A percentile compares a stretch with the other conserved stretches of the same genome.
phyloP scores from a whole-genome alignment of 495 filamentous ascomycete species.

The Amphirosellinia nigrospora region DNA sequence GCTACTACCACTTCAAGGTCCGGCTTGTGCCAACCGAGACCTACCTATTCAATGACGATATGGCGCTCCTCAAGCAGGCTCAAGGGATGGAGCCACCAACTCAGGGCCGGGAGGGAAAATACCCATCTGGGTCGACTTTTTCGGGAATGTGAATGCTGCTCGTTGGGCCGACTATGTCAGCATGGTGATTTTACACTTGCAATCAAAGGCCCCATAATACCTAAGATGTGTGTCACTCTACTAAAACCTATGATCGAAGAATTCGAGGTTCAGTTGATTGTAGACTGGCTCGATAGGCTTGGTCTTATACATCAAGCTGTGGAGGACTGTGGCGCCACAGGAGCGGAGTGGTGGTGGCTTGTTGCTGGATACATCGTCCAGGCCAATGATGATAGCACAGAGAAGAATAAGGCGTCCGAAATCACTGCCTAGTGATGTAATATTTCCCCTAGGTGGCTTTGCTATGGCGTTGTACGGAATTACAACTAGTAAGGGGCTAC shows the following conservation, averaged over 20 bases:
- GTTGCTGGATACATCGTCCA: constrained; percentile 37
- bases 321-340: constrained; percentile 52
- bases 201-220: constrained; percentile 62
- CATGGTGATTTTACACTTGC: constrained; percentile 65
- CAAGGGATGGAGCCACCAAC: constrained; percentile 37
- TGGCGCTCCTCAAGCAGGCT: constrained; percentile 47
- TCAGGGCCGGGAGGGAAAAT: constrained; percentile 49
- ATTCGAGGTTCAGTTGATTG: constrained; percentile 70
- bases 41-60: constrained; percentile 67
- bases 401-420: not conserved
- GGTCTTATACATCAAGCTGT: constrained; percentile 49
- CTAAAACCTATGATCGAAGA: constrained; percentile 66
- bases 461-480: not conserved
- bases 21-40: constrained; percentile 60
- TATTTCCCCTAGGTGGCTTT: not conserved
- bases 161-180: constrained; percentile 71
- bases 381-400: not conserved
- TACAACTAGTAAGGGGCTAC: not conserved
- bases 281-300: constrained; percentile 67
- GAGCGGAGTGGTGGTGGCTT: constrained; percentile 76
- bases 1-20: constrained; percentile 64
- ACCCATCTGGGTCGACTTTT: constrained; percentile 83
- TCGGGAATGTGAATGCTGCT: constrained; percentile 62
- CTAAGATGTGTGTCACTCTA: constrained; percentile 56
- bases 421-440: not conserved